These are phyloP conservation scores for Pseudogymnoascus sp. DNA, from an alignment of 2,329 filamentous ascomycete species.

Conservation along the genomic window DNA sequence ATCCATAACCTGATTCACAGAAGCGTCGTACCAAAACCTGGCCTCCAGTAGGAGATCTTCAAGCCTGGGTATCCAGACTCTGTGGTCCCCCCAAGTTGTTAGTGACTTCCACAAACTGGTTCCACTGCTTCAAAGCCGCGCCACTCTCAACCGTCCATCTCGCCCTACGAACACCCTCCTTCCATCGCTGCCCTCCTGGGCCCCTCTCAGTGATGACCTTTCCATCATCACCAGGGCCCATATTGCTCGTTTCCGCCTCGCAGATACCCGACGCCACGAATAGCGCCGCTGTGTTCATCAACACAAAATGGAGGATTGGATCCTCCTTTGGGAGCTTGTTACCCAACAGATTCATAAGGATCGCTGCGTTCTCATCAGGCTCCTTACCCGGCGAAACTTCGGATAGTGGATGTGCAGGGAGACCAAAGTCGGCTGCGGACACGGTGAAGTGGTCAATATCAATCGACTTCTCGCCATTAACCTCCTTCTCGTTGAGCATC, in stretches of 20 bases:
- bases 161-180: slow-evolving; percentile 82
- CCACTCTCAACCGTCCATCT: slow-evolving; percentile 84
- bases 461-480: slow-evolving; percentile 36
- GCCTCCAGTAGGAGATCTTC: not conserved
- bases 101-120: slow-evolving; percentile 71
- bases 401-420: slow-evolving; percentile 64
- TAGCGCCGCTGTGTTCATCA: slow-evolving; percentile 87
- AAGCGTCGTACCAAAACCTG: not conserved
- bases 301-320: slow-evolving; percentile 84
- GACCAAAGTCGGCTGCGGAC: slow-evolving; percentile 78
- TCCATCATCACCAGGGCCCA: slow-evolving; percentile 75
- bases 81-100: slow-evolving; percentile 14
- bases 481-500: slow-evolving; percentile 55
- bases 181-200: slow-evolving; percentile 84
- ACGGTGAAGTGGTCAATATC: slow-evolving; percentile 70
- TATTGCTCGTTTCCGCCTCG: slow-evolving; percentile 70
- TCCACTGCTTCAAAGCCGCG: slow-evolving; percentile 75
- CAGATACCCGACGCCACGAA: slow-evolving; percentile 81
- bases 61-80: not conserved
- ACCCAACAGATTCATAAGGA: slow-evolving; percentile 68
- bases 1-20: not conserved
- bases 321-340: slow-evolving; percentile 68
- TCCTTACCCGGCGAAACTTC: slow-evolving; percentile 79
- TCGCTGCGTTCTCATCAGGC: slow-evolving; percentile 79
- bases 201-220: slow-evolving; percentile 74